Evolutionary conservation across 2,329 filamentous ascomycete genomes (phyloP), one percentile per base, ranked within the genome.

Genomic region (Clarireedia monteithiana): DNA sequence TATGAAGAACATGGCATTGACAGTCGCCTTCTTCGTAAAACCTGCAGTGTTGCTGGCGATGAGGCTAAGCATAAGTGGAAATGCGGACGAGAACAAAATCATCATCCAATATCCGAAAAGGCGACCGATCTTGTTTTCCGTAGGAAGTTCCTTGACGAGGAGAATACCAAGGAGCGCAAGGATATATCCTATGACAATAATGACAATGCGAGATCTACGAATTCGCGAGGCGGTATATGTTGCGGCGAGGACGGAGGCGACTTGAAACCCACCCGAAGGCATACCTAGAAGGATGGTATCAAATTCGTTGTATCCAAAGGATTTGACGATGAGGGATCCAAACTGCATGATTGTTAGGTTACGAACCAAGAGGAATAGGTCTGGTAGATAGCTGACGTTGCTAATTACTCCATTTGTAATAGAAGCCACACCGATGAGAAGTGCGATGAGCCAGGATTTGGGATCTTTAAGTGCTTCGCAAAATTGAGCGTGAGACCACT

Each of bases 141-240:
- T 83, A 67, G 82, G 82, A 1, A 85, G 71, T 58, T 85, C 72
- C 10, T 77, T 70, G 0, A 80, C 70, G 0, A 84, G 84, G 0
- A 77, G 76, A 4, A 88, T 74, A 1, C 86, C 82, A 0, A 80
- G 81, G 0, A 83, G 63, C 56, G 82, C 72, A 52, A 85, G 74
- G 0, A 63, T 62, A 0, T 76, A 56, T 34, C 57, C 54, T 7
- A 55, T 26, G 15, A 62, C 50, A 17, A 63, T 58, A 5, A 62
- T 53, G 6, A 60, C 45, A 3, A 59, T 46, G 12, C 59, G 60
- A 2, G 57, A 59, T 42, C 55, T 56, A 7, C 49, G 54, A 34
- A 60, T 26, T 30, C 42, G 50, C 3, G 57, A 58, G 5, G 60
- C 57, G 5, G 55, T 39, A 30, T 55, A 60, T 9, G 58, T 52